Evolutionary conservation across 2,329 filamentous ascomycete genomes (phyloP), one percentile per base, ranked within the genome.

Genomic region (Mycosphaerella sp.): DNA sequence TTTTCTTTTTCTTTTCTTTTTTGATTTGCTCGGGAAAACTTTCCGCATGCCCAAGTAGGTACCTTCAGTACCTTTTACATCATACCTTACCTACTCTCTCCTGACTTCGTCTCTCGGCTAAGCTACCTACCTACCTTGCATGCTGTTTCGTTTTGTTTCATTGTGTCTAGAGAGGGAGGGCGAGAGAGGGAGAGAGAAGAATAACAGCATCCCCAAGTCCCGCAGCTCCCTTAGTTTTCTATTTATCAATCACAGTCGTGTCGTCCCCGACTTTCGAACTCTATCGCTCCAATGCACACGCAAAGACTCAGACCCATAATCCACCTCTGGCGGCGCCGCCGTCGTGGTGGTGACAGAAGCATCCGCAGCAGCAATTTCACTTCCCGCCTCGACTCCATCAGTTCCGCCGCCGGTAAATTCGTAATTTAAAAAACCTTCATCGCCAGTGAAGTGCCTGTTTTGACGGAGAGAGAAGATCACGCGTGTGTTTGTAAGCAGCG

Each of bases 391-490:
- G 8, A 43, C 41, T 21, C 43, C 39, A 45, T 56, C 57, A 45
- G 65, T 67, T 47, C 53, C 58, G 41, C 58, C 48, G 51, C 34
- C 34, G 10, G 10, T 11, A 6, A 1, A 38, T 38, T 72, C 68
- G 58, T 72, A 65, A 21, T 63, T 56, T 21, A 76, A 60, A 68
- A 83, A 83, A 17, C 75, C 74, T 66, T 83, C 80, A 62, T 83
- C 80, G 42, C 80, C 79, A 1, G 76, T 75, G 60, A 83, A 83
- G 40, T 70, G 71, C 76, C 76, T 78, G 59, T 63, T 36, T 14
- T 21, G 2, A 1, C 1, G 2, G 21, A 21, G 21, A 4, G 21
- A 21, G 21, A 21, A 21, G 21, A 45, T 45, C 52, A 40, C 48
- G 46, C 41, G 21, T 51, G 9, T 38, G 23, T 51, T 11, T 38